Evolutionary conservation across 2,329 filamentous ascomycete genomes (phyloP).

Genomic region (Tolypocladium album): DNA sequence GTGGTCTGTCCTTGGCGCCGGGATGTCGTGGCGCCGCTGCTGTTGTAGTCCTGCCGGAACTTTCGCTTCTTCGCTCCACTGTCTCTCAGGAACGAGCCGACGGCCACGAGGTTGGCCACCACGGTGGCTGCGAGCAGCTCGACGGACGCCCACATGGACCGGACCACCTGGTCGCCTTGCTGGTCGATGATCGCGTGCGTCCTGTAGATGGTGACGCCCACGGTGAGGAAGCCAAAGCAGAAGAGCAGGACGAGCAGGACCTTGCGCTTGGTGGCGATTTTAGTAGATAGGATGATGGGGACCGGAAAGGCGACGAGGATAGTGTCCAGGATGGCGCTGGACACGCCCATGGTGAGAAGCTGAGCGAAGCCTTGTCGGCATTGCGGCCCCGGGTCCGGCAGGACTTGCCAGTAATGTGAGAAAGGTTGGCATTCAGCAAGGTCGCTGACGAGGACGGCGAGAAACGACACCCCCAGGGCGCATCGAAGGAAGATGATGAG

Average conservation of each 20-base stretch:
- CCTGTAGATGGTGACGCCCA: conserved; percentile 70
- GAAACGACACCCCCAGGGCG: conserved; percentile 65
- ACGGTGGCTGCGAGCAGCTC: conserved; percentile 83
- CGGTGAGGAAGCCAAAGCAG: conserved; percentile 67
- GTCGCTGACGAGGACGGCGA: conserved; percentile 71
- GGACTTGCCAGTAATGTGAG: conserved; percentile 64
- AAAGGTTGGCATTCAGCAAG: conserved; percentile 76
- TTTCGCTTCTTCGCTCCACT: conserved; percentile 82
- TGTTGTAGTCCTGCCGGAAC: conserved; percentile 44
- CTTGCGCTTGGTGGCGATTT: conserved; percentile 69
- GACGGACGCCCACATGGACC: conserved; percentile 82
- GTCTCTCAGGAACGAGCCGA: conserved; percentile 88
- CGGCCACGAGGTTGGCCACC: conserved; percentile 77
- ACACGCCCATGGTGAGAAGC: conserved; percentile 76
- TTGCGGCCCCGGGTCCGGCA: conserved; percentile 71
- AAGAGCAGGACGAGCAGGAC: conserved; percentile 72
- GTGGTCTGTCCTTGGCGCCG: neutral
- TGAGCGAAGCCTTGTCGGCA: conserved; percentile 85
- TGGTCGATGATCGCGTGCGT: conserved; percentile 63
- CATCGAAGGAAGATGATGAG: conserved; percentile 62
- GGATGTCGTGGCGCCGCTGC: neutral
- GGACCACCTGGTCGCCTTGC: conserved; percentile 69
- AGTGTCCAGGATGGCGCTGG: conserved; percentile 81
- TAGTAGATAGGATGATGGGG: conserved; percentile 71
- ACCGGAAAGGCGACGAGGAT: conserved; percentile 82